A percentile compares a stretch with the other conserved stretches of the same genome.
phyloP scores from a whole-genome alignment of 208 protist genomes.

The Leishmania martiniquensis region DNA sequence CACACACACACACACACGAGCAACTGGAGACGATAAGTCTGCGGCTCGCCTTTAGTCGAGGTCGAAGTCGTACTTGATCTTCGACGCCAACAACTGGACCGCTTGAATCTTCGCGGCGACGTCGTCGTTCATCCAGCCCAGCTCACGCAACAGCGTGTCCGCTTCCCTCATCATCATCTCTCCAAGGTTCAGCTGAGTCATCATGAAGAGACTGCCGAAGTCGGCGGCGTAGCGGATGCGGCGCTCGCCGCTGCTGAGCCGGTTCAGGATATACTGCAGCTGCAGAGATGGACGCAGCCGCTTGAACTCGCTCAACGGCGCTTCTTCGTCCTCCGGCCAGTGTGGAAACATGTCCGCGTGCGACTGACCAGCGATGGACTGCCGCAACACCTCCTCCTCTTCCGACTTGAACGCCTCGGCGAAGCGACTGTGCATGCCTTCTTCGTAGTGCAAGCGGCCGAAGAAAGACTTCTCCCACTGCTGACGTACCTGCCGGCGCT shows the following conservation, averaged over 20 bases:
- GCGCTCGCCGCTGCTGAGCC: slow-evolving; percentile 78
- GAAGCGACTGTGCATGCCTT: slow-evolving; percentile 83
- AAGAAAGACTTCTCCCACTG: slow-evolving; percentile 91
- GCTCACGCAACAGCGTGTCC: slow-evolving; percentile 60
- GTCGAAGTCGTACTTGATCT: slow-evolving; percentile 84
- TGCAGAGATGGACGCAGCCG: slow-evolving; percentile 53
- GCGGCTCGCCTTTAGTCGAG: slow-evolving; percentile 52
- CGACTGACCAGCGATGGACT: slow-evolving; percentile 19
- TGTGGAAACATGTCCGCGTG: slow-evolving; percentile 57
- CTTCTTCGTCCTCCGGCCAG: slow-evolving; percentile 78
- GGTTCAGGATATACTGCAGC: slow-evolving; percentile 73
- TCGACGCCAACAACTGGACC: slow-evolving; percentile 41
- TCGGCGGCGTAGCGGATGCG: slow-evolving; percentile 75
- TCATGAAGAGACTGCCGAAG: slow-evolving; percentile 85
- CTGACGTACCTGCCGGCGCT: slow-evolving; percentile 58
- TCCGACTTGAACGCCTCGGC: slow-evolving; percentile 52
- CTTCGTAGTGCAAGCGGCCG: slow-evolving; percentile 79
- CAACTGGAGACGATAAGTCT: background rate
- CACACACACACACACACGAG: background rate
- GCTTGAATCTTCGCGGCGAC: slow-evolving; percentile 57
- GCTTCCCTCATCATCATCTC: slow-evolving; percentile 81
- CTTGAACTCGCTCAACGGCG: slow-evolving; percentile 59
- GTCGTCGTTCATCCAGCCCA: slow-evolving; percentile 80
- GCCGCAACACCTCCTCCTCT: slow-evolving; percentile 33
- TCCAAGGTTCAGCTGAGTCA: slow-evolving; percentile 85